Base-by-base conservation (phyloP, 345 rosid species). In the Passiflora organensis region DNA sequence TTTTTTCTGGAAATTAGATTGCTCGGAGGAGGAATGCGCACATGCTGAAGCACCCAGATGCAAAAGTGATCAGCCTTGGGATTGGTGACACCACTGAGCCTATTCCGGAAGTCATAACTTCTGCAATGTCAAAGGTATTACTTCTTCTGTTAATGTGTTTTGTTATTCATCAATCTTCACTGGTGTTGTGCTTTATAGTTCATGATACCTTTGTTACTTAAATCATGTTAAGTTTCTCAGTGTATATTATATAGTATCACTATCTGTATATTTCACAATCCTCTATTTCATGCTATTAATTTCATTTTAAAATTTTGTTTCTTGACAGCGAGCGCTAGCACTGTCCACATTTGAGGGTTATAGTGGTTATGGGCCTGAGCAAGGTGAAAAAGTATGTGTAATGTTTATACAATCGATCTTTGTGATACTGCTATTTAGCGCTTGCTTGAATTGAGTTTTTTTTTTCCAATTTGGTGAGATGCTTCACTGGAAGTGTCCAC, bases 71-170 rank as follows among this genome's bases (percentile, higher is more conserved):
- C 32, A 89, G 94, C 76, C 87, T 89, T 48, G 99, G 99, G 58
- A 93, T 93, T 44, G 97, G 99, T 52, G 99, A 93, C 68, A 93
- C 99, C 28, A 89, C 97, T 10, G 96, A 93, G 71, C 99, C 99
- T 47, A 93, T 93, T 71, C 99, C 99, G 5, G 89, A 84, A 51
- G 89, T 86, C 32, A 86, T 93, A 50, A 82, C 99, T 28, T 77
- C 89, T 47, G 87, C 95, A 25, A 83, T 93, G 69, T 76, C 86
- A 59, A 79, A 89, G 79, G 99, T 80, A 41, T 47, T 24, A 48
- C 39, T 55, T 17, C 51, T 9, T 4, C 16, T 15, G 6, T 5
- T 0, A 14, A n/a, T n/a, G n/a, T n/a, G n/a, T n/a, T n/a, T n/a
- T n/a, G n/a, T n/a, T n/a, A n/a, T n/a, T n/a, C n/a, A n/a, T n/a